Evolutionary conservation across 73 alveolate species (phyloP).

Genomic region (Diophrys sp.): DNA sequence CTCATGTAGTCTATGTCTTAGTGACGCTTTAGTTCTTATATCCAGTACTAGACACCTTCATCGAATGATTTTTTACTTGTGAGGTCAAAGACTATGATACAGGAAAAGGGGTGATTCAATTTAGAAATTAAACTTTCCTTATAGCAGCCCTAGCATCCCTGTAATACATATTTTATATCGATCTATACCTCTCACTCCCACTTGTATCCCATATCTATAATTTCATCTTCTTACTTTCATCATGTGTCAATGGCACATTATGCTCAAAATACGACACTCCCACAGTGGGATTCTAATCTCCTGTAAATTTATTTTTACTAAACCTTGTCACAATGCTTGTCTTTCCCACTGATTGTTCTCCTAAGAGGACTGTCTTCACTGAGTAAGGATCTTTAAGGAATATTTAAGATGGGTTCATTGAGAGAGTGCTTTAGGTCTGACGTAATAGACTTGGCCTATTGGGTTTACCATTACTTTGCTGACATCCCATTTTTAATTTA

Average conservation of each 20-base stretch:
- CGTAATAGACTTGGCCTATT: no score
- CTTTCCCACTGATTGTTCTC: neutral
- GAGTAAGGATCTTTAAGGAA: neutral
- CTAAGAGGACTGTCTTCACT: neutral
- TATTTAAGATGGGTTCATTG: no score
- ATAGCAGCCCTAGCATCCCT: constrained; percentile 74
- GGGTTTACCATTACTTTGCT: no score
- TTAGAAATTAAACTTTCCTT: no score
- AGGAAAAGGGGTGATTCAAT: no score
- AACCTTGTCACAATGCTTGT: neutral
- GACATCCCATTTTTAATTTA: no score
- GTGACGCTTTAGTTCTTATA: constrained; percentile 39
- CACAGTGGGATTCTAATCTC: neutral
- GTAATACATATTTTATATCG: constrained; percentile 70
- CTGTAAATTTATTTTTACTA: neutral
- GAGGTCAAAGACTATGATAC: constrained; percentile 56
- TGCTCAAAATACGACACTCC: neutral
- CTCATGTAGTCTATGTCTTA: constrained; percentile 15
- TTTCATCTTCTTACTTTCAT: constrained; percentile 16
- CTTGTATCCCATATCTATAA: constrained; percentile 90
- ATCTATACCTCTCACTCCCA: constrained; percentile 72
- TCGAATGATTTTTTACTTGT: constrained; percentile 53
- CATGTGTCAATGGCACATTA: neutral
- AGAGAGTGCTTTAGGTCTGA: no score
- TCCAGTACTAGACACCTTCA: constrained; percentile 29